Evolutionary conservation across 345 rosid species (phyloP).

Genomic region (Eucalyptus leucophloia): DNA sequence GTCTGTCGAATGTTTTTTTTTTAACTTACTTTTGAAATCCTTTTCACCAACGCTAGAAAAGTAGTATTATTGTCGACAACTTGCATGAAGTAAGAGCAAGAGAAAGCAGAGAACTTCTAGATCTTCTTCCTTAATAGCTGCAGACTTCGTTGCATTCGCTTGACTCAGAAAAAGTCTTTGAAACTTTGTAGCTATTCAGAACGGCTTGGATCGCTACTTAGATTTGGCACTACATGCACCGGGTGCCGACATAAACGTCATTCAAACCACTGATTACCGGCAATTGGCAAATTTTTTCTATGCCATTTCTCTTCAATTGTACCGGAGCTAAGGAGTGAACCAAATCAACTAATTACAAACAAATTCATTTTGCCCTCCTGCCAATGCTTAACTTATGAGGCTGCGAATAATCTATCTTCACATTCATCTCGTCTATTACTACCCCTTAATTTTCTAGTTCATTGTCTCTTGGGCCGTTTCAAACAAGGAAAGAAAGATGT

Average conservation of each 20-base stretch:
- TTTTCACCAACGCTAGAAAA: not conserved
- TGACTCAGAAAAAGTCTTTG: not conserved
- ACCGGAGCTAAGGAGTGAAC: no score
- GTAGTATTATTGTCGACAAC: not conserved
- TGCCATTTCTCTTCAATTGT: no score
- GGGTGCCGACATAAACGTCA: no score
- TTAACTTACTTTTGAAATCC: not conserved
- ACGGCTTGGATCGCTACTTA: not conserved
- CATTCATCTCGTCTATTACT: not conserved
- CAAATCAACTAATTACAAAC: not conserved
- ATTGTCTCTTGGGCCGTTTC: no score
- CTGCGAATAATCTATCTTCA: not conserved
- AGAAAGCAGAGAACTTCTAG: not conserved
- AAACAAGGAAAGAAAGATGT: not conserved
- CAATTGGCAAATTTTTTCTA: no score
- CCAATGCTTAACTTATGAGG: not conserved
- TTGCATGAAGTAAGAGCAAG: not conserved
- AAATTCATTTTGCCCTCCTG: not conserved
- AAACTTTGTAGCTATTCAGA: not conserved
- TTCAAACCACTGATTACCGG: no score
- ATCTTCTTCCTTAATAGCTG: not conserved
- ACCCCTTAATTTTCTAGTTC: no score
- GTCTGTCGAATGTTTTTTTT: no score
- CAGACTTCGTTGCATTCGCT: not conserved
- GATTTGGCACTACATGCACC: no score